These are phyloP conservation scores for Rubroboletus pulcherrimus DNA, from an alignment of 768 basidiomycete species.

Conservation along the genomic window DNA sequence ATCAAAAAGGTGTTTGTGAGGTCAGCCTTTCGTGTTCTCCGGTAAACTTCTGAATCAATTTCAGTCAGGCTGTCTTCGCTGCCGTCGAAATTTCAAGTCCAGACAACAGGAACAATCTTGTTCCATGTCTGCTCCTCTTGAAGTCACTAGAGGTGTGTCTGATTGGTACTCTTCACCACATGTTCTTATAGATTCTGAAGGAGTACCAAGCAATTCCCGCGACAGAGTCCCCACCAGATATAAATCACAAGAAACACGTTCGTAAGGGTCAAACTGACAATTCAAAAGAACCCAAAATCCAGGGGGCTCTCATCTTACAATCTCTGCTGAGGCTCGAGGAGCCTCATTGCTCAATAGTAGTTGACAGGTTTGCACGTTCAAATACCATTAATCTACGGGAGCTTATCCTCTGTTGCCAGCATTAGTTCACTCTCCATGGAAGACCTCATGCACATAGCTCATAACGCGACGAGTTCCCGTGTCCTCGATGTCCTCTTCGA, in stretches of 20 bases:
- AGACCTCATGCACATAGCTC: constrained; percentile 55
- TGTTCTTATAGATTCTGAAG: constrained; percentile 14
- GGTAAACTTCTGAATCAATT: constrained; percentile 4
- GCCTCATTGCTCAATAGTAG: constrained; percentile 63
- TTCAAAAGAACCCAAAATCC: constrained; percentile 63
- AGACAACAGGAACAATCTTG: constrained; percentile 50
- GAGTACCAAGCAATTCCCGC: constrained; percentile 17
- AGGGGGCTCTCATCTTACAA: constrained; percentile 85
- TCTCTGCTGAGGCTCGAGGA: constrained; percentile 67
- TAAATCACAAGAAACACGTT: constrained; percentile 12
- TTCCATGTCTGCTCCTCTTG: constrained; percentile 65
- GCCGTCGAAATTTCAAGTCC: constrained; percentile 53
- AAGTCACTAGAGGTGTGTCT: constrained; percentile 46
- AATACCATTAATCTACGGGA: background rate
- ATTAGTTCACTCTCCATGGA: constrained; percentile 54
- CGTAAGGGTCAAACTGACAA: constrained; percentile 24
- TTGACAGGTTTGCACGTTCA: constrained; percentile 54
- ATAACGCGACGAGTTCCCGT: constrained; percentile 67
- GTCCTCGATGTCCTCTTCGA: constrained; percentile 77
- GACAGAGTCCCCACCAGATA: constrained; percentile 9
- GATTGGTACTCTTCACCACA: background rate
- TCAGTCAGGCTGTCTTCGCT: constrained; percentile 51
- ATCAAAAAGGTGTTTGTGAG: constrained; percentile 50
- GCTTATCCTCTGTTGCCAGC: constrained; percentile 36
- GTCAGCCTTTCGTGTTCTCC: constrained; percentile 38